Conservation (phyloP, 345 rosid species). For the Triadica sebifera region DNA sequence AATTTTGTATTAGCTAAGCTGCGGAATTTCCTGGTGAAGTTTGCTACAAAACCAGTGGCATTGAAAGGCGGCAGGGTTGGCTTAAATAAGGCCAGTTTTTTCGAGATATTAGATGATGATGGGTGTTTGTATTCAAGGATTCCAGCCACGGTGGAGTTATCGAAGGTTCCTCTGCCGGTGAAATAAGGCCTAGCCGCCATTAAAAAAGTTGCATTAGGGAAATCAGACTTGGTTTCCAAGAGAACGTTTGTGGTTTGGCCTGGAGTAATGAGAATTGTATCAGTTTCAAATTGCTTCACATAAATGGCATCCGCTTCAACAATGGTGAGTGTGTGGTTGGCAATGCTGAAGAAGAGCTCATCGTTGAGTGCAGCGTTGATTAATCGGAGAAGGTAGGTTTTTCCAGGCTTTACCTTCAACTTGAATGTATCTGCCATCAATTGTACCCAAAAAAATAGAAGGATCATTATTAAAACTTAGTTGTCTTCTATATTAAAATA, state of each 20-base stretch:
- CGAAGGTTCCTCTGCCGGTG: slow-evolving; percentile 23
- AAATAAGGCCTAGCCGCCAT: slow-evolving; percentile 30
- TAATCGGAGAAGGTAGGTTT: slow-evolving; percentile 28
- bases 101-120: neutral
- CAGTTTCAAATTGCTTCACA: slow-evolving; percentile 24
- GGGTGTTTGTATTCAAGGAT: slow-evolving; percentile 24
- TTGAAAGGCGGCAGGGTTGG: slow-evolving; percentile 26
- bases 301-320: slow-evolving; percentile 29
- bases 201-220: slow-evolving; percentile 26
- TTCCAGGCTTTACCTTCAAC: slow-evolving; percentile 32
- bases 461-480: too few species aligned
- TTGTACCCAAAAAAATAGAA: too few species aligned
- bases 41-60: slow-evolving; percentile 19
- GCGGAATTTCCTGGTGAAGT: slow-evolving; percentile 22
- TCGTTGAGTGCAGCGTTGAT: slow-evolving; percentile 37
- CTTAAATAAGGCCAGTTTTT: slow-evolving; percentile 4
- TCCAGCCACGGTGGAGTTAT: slow-evolving; percentile 24
- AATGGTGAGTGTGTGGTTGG: slow-evolving; percentile 23
- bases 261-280: slow-evolving; percentile 20
- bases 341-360: slow-evolving; percentile 34
- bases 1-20: slow-evolving; percentile 21
- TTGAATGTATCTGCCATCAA: slow-evolving; percentile 23
- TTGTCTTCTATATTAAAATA: too few species aligned
- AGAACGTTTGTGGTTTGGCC: slow-evolving; percentile 34
- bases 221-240: slow-evolving; percentile 25